phyloP scores from a whole-genome alignment of 495 filamentous ascomycete genomes.

The Beverwykella pulmonaria region DNA sequence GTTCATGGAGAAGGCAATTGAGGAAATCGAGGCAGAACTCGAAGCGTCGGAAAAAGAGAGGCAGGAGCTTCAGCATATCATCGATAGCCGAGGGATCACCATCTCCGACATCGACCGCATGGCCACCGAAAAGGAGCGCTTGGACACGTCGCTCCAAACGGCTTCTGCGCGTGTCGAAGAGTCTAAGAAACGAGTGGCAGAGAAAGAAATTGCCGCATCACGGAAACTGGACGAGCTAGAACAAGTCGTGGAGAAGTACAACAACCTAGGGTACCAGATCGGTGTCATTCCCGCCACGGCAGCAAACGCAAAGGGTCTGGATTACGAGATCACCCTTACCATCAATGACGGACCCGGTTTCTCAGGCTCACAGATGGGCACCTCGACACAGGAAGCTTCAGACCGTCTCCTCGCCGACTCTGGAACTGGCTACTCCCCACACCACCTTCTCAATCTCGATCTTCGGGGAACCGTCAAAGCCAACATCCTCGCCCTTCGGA shows the following conservation, averaged over 20 bases:
- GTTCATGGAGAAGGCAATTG: conserved; percentile 76
- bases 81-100: conserved; percentile 90
- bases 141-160: conserved; percentile 80
- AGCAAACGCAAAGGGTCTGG: conserved; percentile 76
- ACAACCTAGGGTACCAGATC: conserved; percentile 89
- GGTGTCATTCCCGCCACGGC: conserved; percentile 84
- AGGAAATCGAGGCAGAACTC: conserved; percentile 75
- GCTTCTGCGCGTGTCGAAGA: conserved; percentile 76
- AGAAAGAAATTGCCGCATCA: conserved; percentile 82
- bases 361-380: conserved; percentile 68
- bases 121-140: conserved; percentile 88
- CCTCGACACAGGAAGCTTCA: conserved; percentile 52
- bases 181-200: conserved; percentile 73
- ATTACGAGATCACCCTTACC: conserved; percentile 78
- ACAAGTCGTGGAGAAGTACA: conserved; percentile 82
- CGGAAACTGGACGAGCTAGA: conserved; percentile 86
- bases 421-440: conserved; percentile 83
- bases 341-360: conserved; percentile 74
- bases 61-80: conserved; percentile 73
- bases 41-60: conserved; percentile 79
- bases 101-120: conserved; percentile 98
- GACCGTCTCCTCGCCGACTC: conserved; percentile 78
- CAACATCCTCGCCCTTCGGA: conserved; percentile 74
- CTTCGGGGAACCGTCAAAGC: conserved; percentile 78
- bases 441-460: conserved; percentile 83